Percentiles rank a stretch among this genome's conserved stretches.
phyloP scores from a whole-genome alignment of 805 yeast species.

The Wickerhamiella spandovensis region DNA sequence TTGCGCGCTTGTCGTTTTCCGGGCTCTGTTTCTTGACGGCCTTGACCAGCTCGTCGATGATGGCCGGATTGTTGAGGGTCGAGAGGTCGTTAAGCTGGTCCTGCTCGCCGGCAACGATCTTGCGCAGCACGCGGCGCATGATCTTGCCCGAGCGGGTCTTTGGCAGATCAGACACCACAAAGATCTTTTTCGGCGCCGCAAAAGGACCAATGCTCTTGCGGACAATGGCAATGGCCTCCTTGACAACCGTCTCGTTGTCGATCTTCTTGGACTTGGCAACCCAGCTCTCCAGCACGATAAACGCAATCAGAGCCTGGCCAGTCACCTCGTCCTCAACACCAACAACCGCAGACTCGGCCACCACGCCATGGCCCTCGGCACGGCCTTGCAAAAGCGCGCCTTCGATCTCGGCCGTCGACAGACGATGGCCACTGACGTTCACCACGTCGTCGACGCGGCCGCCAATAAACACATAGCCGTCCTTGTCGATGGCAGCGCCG shows the following conservation, averaged over 20 bases:
- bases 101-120: conserved; percentile 73
- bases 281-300: conserved; percentile 46
- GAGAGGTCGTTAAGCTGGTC: conserved; percentile 78
- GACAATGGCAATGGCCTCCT: conserved; percentile 62
- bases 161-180: conserved; percentile 73
- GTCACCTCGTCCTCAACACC: conserved; percentile 75
- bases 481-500: conserved; percentile 77
- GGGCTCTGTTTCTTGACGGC: conserved; percentile 35
- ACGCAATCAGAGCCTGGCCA: conserved; percentile 78
- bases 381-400: conserved; percentile 38
- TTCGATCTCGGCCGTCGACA: conserved; percentile 83
- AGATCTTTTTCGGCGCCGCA: conserved; percentile 78
- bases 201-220: conserved; percentile 69
- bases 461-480: conserved; percentile 74
- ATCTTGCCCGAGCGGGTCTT: conserved; percentile 91
- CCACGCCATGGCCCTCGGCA: conserved; percentile 51
- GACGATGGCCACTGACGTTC: conserved; percentile 73
- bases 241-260: conserved; percentile 20
- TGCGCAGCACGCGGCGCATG: conserved; percentile 86
- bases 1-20: neutral
- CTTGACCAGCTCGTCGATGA: conserved; percentile 54
- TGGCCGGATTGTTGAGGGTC: conserved; percentile 69
- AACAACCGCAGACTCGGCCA: conserved; percentile 67
- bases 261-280: neutral
- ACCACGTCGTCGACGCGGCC: conserved; percentile 86